Conservation (phyloP, 1,284 basidiomycete species). For the Meripilus lineatus region DNA sequence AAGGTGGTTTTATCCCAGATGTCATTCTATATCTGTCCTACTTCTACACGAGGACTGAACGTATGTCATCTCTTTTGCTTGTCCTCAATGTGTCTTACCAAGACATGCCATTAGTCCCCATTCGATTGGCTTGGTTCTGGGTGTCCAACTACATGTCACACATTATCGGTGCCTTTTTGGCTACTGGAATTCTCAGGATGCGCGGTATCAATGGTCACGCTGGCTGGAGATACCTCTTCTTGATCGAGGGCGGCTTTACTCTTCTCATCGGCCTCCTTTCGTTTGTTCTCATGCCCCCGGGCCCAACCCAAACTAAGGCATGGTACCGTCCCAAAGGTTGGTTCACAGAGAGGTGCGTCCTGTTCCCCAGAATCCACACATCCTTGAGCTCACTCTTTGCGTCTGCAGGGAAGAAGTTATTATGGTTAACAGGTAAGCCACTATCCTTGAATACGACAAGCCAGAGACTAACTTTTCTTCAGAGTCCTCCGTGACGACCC, state of each 20-base stretch:
- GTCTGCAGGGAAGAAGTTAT: constrained; percentile 33
- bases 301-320: constrained; percentile 62
- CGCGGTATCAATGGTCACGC: constrained; percentile 49
- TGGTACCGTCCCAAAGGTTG: constrained; percentile 69
- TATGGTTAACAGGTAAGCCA: constrained; percentile 40
- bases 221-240: constrained; percentile 55
- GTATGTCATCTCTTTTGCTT: constrained; percentile 14
- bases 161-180: constrained; percentile 58
- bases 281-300: constrained; percentile 67
- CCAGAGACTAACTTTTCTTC: constrained; percentile 33
- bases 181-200: constrained; percentile 59
- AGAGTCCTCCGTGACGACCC: constrained; percentile 71
- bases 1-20: constrained; percentile 64
- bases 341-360: constrained; percentile 48
- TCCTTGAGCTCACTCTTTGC: background rate
- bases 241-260: constrained; percentile 52
- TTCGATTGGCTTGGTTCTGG: constrained; percentile 68
- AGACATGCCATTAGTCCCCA: constrained; percentile 36
- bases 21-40: constrained; percentile 66
- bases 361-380: background rate
- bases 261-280: constrained; percentile 52
- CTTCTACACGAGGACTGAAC: constrained; percentile 64
- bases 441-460: too few relatives aligned
- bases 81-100: background rate
- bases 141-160: constrained; percentile 49